These are phyloP conservation scores for Sicyos edulis DNA, from an alignment of 306 rosid genomes.

Conservation along the genomic window DNA sequence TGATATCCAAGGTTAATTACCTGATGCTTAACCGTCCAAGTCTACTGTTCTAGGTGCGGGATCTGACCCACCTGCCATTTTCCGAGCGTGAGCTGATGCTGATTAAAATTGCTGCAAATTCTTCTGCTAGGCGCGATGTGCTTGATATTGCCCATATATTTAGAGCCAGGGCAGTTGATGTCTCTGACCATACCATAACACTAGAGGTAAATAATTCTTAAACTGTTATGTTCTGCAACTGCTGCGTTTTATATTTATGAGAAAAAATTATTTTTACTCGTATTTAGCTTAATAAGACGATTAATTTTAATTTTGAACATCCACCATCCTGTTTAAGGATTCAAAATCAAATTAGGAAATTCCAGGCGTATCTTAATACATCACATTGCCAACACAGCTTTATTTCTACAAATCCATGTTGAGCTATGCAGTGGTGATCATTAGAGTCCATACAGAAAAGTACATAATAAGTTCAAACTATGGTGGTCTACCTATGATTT, in stretches of 20 bases:
- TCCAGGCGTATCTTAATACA: neutral
- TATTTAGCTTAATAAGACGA: neutral
- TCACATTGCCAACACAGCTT: neutral
- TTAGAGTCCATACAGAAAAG: too few species aligned
- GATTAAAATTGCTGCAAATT: slow-evolving; percentile 48
- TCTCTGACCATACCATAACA: slow-evolving; percentile 52
- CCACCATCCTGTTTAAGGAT: neutral
- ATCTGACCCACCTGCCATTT: slow-evolving; percentile 40
- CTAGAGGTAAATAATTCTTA: slow-evolving; percentile 33
- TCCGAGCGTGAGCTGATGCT: slow-evolving; percentile 54
- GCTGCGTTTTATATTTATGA: neutral
- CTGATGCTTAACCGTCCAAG: neutral
- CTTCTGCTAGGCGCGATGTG: slow-evolving; percentile 52
- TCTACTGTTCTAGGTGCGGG: slow-evolving; percentile 34
- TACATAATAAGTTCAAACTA: neutral
- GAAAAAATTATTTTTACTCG: neutral
- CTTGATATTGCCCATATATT: slow-evolving; percentile 52
- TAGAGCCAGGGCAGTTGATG: slow-evolving; percentile 55
- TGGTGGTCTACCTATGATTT: neutral
- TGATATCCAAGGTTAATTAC: too few species aligned
- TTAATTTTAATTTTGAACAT: neutral
- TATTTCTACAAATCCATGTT: neutral
- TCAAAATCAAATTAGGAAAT: neutral
- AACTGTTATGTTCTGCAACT: neutral
- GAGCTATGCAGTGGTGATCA: neutral